Conservation (phyloP, 2,329 filamentous ascomycete genomes). For the Lasiodiplodia sp. region DNA sequence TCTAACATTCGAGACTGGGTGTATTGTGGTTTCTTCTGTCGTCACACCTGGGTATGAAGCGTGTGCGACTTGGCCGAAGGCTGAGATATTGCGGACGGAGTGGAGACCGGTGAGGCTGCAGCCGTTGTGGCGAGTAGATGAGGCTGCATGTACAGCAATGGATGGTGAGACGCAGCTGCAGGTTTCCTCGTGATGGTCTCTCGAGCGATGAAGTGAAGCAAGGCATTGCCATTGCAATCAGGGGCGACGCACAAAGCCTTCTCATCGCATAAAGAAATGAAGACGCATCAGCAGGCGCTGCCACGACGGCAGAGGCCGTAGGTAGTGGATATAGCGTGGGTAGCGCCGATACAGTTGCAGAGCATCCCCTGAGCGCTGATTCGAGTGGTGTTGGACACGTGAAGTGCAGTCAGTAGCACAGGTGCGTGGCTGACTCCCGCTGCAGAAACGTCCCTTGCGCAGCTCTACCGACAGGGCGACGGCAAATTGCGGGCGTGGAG, state of each 20-base stretch:
- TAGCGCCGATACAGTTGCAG: not conserved
- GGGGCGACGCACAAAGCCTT: conserved; percentile 7
- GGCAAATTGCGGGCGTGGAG: not conserved
- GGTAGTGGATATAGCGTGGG: conserved; percentile 2
- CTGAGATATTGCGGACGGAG: not conserved
- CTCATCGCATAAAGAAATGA: conserved; percentile 18
- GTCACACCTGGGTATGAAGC: not conserved
- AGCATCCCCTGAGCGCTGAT: conserved; percentile 3
- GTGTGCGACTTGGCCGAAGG: conserved; percentile 4
- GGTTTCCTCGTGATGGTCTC: conserved; percentile 9
- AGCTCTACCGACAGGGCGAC: not conserved
- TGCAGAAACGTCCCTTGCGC: conserved; percentile 25
- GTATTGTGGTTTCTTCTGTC: not conserved
- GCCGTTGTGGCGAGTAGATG: conserved; percentile 15
- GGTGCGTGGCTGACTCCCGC: conserved; percentile 21
- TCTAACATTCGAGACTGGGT: not conserved
- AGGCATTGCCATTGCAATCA: not conserved
- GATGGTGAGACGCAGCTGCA: conserved; percentile 11
- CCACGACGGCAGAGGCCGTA: conserved; percentile 16
- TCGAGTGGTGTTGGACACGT: conserved; percentile 21
- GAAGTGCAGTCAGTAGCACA: conserved; percentile 10
- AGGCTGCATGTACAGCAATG: conserved; percentile 19
- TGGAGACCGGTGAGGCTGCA: not conserved
- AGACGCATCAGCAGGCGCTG: conserved; percentile 16
- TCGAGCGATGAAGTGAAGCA: not conserved